Evolutionary conservation across 768 basidiomycete species (phyloP).

Genomic region (Kondoa malvinella): DNA sequence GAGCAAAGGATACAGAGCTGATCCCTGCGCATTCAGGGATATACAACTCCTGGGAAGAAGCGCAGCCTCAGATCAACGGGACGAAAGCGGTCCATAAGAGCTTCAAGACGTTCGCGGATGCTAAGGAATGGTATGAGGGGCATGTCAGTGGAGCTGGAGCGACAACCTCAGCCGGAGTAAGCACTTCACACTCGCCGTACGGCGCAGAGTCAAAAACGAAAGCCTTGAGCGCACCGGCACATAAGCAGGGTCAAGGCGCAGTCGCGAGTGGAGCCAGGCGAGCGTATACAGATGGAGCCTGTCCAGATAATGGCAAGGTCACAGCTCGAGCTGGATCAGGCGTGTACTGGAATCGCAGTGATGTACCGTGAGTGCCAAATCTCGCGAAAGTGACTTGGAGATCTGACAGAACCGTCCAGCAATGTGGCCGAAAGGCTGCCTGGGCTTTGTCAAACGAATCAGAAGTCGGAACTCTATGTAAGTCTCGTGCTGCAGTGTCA

Average conservation of each 20-base stretch:
- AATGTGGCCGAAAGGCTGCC: neutral
- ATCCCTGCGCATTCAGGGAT: neutral
- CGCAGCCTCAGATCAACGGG: neutral
- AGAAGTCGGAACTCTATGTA: slow-evolving; percentile 6
- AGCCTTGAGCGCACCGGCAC: neutral
- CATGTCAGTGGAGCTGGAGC: too few species aligned
- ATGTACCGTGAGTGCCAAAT: neutral
- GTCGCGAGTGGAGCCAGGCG: neutral
- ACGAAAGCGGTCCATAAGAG: neutral
- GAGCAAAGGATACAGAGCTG: too few species aligned
- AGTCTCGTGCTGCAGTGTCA: neutral
- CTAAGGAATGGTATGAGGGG: neutral
- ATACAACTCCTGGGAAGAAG: neutral
- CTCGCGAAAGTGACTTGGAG: neutral
- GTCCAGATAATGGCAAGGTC: neutral
- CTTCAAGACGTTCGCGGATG: neutral
- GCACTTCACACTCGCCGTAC: too few species aligned
- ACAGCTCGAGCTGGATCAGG: slow-evolving; percentile 1
- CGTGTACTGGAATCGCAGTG: neutral
- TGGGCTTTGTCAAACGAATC: slow-evolving; percentile 5
- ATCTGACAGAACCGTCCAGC: neutral
- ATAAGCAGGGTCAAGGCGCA: neutral
- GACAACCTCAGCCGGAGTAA: too few species aligned
- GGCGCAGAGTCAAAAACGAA: too few species aligned
- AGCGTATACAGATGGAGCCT: slow-evolving; percentile 2